A percentile compares a stretch with the other conserved stretches of the same genome.
These are phyloP conservation scores for Backusella tuberculispora DNA, from an alignment of 192 early-diverging fungal genomes.

Conservation along the genomic window DNA sequence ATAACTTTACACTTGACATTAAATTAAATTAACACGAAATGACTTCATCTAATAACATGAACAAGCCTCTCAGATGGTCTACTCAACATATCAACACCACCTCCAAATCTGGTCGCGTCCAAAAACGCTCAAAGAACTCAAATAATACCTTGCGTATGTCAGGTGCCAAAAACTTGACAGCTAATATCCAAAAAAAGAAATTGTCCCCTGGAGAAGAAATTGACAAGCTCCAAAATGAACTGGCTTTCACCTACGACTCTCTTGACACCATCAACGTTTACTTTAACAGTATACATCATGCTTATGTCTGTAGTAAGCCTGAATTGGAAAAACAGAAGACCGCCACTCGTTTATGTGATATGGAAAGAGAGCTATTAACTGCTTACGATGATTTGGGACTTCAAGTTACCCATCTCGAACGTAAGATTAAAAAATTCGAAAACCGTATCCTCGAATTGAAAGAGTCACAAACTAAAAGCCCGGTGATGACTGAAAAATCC, in stretches of 20 bases:
- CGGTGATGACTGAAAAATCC: not conserved
- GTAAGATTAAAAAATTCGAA: conserved; percentile 33
- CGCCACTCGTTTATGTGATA: conserved; percentile 31
- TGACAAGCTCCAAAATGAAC: conserved; percentile 32
- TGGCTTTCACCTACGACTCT: conserved; percentile 35
- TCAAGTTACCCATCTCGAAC: conserved; percentile 41
- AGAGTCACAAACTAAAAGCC: not conserved
- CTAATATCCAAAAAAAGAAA: conserved; percentile 15
- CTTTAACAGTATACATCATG: conserved; percentile 33
- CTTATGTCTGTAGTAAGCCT: conserved; percentile 26
- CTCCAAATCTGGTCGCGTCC: not conserved
- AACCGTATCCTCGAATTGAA: conserved; percentile 15
- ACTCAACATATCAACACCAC: conserved; percentile 1
- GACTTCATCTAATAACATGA: conserved; percentile 11
- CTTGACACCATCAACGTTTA: conserved; percentile 41
- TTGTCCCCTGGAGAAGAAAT: conserved; percentile 23
- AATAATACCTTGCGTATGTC: conserved; percentile 4
- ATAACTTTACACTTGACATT: not conserved
- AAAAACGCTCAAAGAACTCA: conserved; percentile 17
- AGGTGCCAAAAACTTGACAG: conserved; percentile 7
- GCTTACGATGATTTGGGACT: conserved; percentile 42
- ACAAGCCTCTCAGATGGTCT: conserved; percentile 20
- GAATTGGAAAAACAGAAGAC: conserved; percentile 12
- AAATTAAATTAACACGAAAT: not conserved
- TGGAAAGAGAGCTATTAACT: conserved; percentile 41